Base-by-base conservation (phyloP, 805 yeast genomes). In the Kazachstania bromeliacearum region DNA sequence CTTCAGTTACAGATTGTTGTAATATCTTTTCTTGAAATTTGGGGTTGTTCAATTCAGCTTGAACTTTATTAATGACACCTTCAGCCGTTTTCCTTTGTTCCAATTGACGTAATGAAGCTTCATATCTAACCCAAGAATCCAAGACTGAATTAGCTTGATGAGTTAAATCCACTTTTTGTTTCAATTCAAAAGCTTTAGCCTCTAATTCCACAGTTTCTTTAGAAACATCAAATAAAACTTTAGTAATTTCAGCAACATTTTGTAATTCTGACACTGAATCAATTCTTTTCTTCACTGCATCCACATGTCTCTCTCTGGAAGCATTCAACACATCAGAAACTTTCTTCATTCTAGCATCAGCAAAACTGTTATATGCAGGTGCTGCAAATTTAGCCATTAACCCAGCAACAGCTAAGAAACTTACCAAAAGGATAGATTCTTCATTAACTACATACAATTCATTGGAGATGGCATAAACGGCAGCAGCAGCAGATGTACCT, bases 121-220 rank as follows among this genome's bases (percentile, higher is more conserved):
- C 98, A 67, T 83, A 84, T 77, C 97, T 85, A 55, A 88, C 96
- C 98, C 98, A 92, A 12, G 97, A 85, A 69, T 92, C 98, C 61
- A 92, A 77, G 43, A 89, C 95, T 40, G 92, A 69, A 71, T 83
- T 87, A 58, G 97, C 97, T 73, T 87, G 95, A 45, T 70, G 53
- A 40, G 94, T 89, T 50, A 87, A 75, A 45, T 79, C 87, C 49
- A 85, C 87, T 60, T 79, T 67, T 73, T 92, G 98, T 72, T 87
- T 82, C 63, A 85, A 76, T 70, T 84, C 94, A 59, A 88, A 92
- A 39, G 89, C 77, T 68, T 85, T 76, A 47, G 96, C 94, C 75
- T 92, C 98, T 58, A 88, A 75, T 68, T 82, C 75, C 50, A 94
- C 96, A 45, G 98, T 89, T 71, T 92, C 96, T 73, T 85, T 88